phyloP scores from a whole-genome alignment of 352 stramenopile species.

The Pythium grandisporangium region DNA sequence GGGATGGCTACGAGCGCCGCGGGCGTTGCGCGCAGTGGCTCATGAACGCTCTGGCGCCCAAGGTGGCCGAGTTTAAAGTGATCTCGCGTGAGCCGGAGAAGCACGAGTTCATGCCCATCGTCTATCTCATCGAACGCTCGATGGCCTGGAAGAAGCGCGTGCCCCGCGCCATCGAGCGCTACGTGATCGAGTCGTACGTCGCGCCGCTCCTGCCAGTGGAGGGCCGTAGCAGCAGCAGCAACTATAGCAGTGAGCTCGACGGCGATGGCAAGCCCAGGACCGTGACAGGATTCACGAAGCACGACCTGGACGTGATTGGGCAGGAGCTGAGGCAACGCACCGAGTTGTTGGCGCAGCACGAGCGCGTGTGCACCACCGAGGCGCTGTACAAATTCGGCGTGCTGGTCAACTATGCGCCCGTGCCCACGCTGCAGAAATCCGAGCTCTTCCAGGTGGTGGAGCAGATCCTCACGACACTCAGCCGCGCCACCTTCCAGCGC shows the following conservation, averaged over 20 bases:
- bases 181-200: constrained; percentile 53
- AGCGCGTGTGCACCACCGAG: constrained; percentile 27
- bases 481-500: constrained; percentile 23
- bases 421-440: constrained; percentile 24
- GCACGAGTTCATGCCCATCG: constrained; percentile 70
- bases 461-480: constrained; percentile 35
- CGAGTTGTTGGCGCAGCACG: constrained; percentile 27
- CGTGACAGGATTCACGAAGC: constrained; percentile 2
- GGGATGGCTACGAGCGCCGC: background rate
- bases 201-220: constrained; percentile 22
- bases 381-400: constrained; percentile 53
- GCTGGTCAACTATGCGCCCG: constrained; percentile 36
- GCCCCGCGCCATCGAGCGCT: constrained; percentile 31
- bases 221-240: background rate
- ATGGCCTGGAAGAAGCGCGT: constrained; percentile 37
- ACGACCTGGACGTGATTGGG: constrained; percentile 20
- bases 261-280: constrained; percentile 2
- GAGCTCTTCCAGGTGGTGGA: constrained; percentile 43
- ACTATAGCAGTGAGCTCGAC: too few species aligned
- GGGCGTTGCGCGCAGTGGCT: constrained; percentile 9
- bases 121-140: constrained; percentile 63
- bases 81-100: constrained; percentile 62
- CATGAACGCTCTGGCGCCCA: constrained; percentile 38
- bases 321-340: constrained; percentile 28
- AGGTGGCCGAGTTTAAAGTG: constrained; percentile 74